These are phyloP conservation scores for Noccaea caerulescens DNA, from an alignment of 345 rosid genomes.

Conservation along the genomic window DNA sequence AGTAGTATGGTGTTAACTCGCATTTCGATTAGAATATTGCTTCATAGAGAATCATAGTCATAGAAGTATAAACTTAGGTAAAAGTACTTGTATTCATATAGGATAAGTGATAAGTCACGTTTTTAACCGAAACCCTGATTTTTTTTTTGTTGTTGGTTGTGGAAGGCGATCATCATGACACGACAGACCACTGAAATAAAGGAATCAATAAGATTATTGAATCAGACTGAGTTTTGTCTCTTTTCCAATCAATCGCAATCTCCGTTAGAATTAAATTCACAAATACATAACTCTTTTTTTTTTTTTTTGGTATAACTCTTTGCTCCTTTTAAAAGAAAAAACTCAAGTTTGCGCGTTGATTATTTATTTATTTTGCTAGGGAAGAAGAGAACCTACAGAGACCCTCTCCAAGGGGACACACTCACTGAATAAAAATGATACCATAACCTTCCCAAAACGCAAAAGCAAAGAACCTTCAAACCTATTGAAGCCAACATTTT, in stretches of 20 bases:
- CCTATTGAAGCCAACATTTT: background rate
- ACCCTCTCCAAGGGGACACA: constrained; percentile 26
- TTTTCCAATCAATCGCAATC: constrained; percentile 21
- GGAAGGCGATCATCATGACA: constrained; percentile 14
- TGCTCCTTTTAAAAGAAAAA: background rate
- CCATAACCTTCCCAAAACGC: constrained; percentile 40
- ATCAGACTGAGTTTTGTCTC: constrained; percentile 13
- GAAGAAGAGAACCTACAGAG: constrained; percentile 23
- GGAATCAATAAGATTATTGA: constrained; percentile 7
- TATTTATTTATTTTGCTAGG: background rate
- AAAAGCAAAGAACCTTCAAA: constrained; percentile 43
- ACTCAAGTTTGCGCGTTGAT: constrained; percentile 1
- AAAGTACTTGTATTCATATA: background rate
- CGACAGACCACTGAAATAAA: constrained; percentile 10
- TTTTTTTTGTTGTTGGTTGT: background rate
- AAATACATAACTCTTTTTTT: background rate
- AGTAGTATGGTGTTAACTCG: background rate
- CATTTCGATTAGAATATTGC: background rate
- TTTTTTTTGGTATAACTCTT: too few species aligned
- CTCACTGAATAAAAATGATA: constrained; percentile 20
- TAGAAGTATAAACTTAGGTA: background rate
- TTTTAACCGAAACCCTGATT: too few species aligned
- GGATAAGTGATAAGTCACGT: too few species aligned
- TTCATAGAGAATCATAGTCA: background rate
- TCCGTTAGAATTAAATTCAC: background rate